phyloP scores from a whole-genome alignment of 345 rosid species.

The Hirschfeldia incana region DNA sequence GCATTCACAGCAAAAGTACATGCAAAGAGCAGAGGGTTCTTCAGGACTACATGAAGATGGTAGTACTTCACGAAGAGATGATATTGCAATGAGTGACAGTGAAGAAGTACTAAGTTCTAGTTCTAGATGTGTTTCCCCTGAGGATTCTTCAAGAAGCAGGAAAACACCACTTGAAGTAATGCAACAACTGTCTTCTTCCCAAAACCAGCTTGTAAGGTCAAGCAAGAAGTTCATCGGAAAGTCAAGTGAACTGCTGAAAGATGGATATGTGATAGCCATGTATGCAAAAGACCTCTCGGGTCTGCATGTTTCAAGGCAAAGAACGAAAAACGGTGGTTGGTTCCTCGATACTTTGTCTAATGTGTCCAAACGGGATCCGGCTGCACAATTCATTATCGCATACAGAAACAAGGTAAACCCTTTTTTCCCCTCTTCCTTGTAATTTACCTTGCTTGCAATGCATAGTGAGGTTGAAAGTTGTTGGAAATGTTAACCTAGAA shows the following conservation, averaged over 20 bases:
- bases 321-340: slow-evolving; percentile 98
- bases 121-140: slow-evolving; percentile 83
- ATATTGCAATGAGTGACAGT: slow-evolving; percentile 85
- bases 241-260: slow-evolving; percentile 69
- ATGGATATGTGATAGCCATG: slow-evolving; percentile 85
- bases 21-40: slow-evolving; percentile 61
- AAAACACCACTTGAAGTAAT: slow-evolving; percentile 70
- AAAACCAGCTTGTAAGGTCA: slow-evolving; percentile 52
- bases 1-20: slow-evolving; percentile 69
- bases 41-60: slow-evolving; percentile 68
- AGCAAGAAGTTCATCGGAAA: slow-evolving; percentile 56
- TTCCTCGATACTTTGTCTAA: slow-evolving; percentile 82
- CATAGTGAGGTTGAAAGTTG: background rate
- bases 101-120: slow-evolving; percentile 79
- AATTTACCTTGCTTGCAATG: background rate
- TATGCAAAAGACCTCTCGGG: slow-evolving; percentile 71
- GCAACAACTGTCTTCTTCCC: slow-evolving; percentile 47
- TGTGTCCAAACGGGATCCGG: slow-evolving; percentile 96
- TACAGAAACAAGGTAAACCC: slow-evolving; percentile 77
- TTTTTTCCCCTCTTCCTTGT: background rate
- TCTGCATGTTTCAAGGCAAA: slow-evolving; percentile 88
- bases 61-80: slow-evolving; percentile 72
- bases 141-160: slow-evolving; percentile 72
- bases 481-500: background rate
- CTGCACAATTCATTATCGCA: slow-evolving; percentile 92